A percentile compares a stretch with the other conserved stretches of the same genome.
phyloP scores from a whole-genome alignment of 805 yeast genomes.

The Babjeviella inositovora region DNA sequence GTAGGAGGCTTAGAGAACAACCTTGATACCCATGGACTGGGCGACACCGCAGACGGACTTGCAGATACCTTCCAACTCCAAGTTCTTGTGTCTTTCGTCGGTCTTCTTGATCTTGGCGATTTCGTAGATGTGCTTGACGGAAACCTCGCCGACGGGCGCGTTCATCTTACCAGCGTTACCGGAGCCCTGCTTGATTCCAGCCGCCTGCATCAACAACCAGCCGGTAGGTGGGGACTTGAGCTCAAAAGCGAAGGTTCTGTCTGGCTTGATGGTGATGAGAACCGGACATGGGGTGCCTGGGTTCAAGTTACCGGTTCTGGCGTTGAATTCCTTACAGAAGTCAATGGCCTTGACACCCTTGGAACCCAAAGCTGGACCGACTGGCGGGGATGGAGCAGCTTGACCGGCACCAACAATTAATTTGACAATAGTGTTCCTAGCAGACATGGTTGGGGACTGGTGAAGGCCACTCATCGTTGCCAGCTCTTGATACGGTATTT shows the following conservation, averaged over 20 bases:
- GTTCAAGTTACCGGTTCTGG: conserved; percentile 75
- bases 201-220: conserved; percentile 70
- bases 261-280: conserved; percentile 76
- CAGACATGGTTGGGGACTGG: conserved; percentile 15
- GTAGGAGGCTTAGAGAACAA: conserved; percentile 58
- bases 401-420: conserved; percentile 93
- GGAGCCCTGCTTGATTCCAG: conserved; percentile 68
- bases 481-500: too few relatives aligned
- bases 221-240: conserved; percentile 87
- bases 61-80: conserved; percentile 60
- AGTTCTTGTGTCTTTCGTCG: conserved; percentile 60
- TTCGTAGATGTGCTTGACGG: conserved; percentile 85
- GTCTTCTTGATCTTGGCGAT: conserved; percentile 87
- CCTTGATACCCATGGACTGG: conserved; percentile 74
- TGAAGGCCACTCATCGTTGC: too few relatives aligned
- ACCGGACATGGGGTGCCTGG: conserved; percentile 90
- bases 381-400: conserved; percentile 98
- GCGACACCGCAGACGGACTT: conserved; percentile 82
- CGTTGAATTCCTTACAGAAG: conserved; percentile 96
- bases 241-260: conserved; percentile 75
- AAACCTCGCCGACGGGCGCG: conserved; percentile 41
- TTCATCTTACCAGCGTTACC: conserved; percentile 42
- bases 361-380: conserved; percentile 97
- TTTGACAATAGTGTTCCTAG: conserved; percentile 62
- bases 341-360: conserved; percentile 98